These are phyloP conservation scores for Penicillium frequentans DNA, from an alignment of 2,329 filamentous ascomycete species.

Conservation along the genomic window DNA sequence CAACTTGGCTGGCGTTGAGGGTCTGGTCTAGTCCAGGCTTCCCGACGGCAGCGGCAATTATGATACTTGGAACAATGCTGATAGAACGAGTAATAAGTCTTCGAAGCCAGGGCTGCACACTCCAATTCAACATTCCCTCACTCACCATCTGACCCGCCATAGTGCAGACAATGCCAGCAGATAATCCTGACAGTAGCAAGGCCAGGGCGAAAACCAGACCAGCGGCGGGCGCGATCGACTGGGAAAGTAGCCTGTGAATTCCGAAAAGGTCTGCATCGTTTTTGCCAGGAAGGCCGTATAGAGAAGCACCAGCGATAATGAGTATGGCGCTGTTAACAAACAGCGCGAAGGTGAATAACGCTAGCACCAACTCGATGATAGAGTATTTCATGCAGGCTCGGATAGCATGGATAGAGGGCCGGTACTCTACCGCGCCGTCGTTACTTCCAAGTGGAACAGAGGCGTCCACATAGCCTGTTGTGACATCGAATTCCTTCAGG, in stretches of 20 bases:
- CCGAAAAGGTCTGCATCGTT: constrained; percentile 75
- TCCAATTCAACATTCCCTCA: constrained; percentile 78
- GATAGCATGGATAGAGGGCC: constrained; percentile 70
- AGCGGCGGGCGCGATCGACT: constrained; percentile 69
- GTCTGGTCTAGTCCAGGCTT: constrained; percentile 68
- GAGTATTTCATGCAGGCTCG: constrained; percentile 72
- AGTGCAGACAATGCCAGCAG: constrained; percentile 83
- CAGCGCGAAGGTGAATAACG: constrained; percentile 78
- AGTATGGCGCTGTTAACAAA: constrained; percentile 83
- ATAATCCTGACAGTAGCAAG: constrained; percentile 74
- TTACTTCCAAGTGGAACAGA: constrained; percentile 30
- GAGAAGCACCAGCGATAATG: constrained; percentile 75
- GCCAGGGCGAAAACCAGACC: constrained; percentile 81
- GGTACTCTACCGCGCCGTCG: constrained; percentile 61
- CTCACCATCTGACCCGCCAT: constrained; percentile 88
- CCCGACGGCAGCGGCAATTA: constrained; percentile 78
- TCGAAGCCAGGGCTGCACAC: constrained; percentile 72
- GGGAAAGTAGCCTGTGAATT: constrained; percentile 71
- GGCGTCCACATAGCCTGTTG: constrained; percentile 36
- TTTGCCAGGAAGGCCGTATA: constrained; percentile 64
- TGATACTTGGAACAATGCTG: constrained; percentile 77
- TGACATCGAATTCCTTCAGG: constrained; percentile 49
- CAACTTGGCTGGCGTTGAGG: constrained; percentile 75
- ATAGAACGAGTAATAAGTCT: constrained; percentile 75
- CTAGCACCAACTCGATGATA: constrained; percentile 67